Evolutionary conservation across 306 rosid species (phyloP).

Genomic region (Sicyos baderoa): DNA sequence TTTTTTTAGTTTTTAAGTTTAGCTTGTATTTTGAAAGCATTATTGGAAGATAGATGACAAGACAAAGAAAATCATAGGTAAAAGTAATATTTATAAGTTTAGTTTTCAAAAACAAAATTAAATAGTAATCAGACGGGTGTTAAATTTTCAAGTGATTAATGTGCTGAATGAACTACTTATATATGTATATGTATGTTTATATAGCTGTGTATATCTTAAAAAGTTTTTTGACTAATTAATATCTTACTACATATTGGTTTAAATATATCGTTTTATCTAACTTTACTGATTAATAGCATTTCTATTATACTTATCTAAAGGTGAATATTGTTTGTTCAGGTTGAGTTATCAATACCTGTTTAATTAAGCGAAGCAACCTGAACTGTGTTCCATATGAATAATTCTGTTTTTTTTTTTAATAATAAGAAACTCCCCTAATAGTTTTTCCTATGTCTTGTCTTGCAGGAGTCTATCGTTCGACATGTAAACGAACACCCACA

Average conservation of each 20-base stretch:
- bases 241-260: not conserved
- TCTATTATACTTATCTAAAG: not conserved
- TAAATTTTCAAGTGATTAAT: not conserved
- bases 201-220: not conserved
- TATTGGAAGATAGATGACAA: no score
- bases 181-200: not conserved
- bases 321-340: not conserved
- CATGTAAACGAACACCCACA: conserved; percentile 54
- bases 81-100: no score
- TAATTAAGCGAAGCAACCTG: not conserved
- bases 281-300: not conserved
- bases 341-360: not conserved
- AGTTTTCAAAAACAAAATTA: no score
- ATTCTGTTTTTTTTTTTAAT: no score
- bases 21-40: no score
- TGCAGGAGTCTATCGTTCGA: conserved; percentile 68
- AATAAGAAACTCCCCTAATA: not conserved
- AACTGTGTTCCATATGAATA: not conserved
- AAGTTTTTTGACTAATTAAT: not conserved
- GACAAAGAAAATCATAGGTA: no score
- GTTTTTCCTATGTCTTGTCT: not conserved
- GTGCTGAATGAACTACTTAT: no score
- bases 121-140: no score
- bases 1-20: no score
- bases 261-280: not conserved